Conservation (phyloP, 2,329 filamentous ascomycete genomes). For the Fusarium brevicatenulatum region DNA sequence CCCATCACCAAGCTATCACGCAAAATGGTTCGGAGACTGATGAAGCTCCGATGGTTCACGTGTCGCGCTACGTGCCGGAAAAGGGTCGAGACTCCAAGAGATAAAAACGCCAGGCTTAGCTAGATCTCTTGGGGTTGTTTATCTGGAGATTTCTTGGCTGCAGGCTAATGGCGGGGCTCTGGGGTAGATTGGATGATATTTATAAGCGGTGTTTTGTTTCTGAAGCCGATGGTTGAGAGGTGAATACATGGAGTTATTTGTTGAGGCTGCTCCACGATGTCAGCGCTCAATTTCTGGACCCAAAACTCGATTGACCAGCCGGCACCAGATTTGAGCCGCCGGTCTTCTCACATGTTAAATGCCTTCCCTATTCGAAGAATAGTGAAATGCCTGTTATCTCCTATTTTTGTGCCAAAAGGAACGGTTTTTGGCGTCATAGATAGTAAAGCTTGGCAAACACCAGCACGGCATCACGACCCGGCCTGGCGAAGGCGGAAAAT, state of each 20-base stretch:
- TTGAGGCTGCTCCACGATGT: not conserved
- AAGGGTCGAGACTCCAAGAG: not conserved
- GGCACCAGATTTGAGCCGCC: not conserved
- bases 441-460: not conserved
- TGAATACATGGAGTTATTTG: not conserved
- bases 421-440: not conserved
- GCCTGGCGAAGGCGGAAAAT: not conserved
- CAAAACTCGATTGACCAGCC: not conserved
- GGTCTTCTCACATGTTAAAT: too few species aligned
- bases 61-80: not conserved
- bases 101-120: not conserved
- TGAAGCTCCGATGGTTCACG: conserved; percentile 22
- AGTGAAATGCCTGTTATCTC: not conserved
- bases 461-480: not conserved
- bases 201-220: not conserved
- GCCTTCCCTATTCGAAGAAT: rapidly evolving
- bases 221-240: not conserved
- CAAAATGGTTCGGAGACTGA: conserved; percentile 15
- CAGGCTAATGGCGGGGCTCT: not conserved
- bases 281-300: not conserved
- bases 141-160: not conserved
- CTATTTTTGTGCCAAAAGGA: not conserved
- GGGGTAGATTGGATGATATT: not conserved
- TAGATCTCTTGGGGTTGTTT: not conserved
- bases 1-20: not conserved